A percentile compares a stretch with the other conserved stretches of the same genome.
phyloP scores from a whole-genome alignment of 2,329 filamentous ascomycete species.

The Pseudopithomyces chartarum region DNA sequence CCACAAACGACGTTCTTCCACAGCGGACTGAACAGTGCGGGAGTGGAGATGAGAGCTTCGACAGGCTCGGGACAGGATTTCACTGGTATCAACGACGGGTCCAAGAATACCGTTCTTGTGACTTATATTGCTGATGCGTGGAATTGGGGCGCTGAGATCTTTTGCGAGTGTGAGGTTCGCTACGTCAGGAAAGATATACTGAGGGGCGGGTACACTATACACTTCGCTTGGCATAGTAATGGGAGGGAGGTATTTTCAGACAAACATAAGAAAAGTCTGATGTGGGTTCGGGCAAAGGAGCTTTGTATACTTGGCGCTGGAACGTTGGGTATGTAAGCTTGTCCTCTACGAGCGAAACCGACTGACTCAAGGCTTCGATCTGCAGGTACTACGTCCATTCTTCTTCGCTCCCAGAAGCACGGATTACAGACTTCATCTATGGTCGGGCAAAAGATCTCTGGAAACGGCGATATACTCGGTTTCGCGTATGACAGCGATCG shows the following conservation, averaged over 20 bases:
- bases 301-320: conserved; percentile 71
- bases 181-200: too few species aligned
- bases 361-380: neutral
- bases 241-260: too few species aligned
- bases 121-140: too few species aligned
- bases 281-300: conserved; percentile 70
- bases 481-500: conserved; percentile 68
- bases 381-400: conserved; percentile 59
- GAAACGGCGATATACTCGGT: conserved; percentile 69
- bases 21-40: conserved; percentile 65
- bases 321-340: conserved; percentile 55
- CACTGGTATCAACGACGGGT: conserved; percentile 70
- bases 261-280: conserved; percentile 57
- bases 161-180: too few species aligned
- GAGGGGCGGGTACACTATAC: too few species aligned
- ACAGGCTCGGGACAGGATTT: conserved; percentile 65
- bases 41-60: conserved; percentile 66
- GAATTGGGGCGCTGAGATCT: too few species aligned
- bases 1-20: conserved; percentile 68
- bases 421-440: conserved; percentile 63
- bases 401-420: conserved; percentile 43
- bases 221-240: too few species aligned
- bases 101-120: conserved; percentile 55
- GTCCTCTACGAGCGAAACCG: neutral
- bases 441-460: conserved; percentile 57